These are phyloP conservation scores for Daldinia loculata DNA, from an alignment of 495 filamentous ascomycete species.

Conservation along the genomic window DNA sequence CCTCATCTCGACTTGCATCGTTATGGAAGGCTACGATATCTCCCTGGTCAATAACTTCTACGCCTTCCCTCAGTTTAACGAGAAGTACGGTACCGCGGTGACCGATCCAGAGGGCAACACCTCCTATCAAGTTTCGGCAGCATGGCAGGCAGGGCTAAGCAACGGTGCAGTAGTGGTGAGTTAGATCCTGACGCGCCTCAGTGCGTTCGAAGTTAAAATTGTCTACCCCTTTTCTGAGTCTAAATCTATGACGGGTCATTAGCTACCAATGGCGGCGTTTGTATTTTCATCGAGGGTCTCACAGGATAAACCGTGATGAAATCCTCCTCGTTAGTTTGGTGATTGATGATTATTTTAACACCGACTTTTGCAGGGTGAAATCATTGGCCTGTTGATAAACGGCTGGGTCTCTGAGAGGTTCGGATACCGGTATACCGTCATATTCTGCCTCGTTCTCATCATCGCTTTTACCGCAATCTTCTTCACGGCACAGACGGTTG, in stretches of 20 bases:
- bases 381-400: conserved; percentile 80
- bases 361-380: conserved; percentile 61
- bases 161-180: conserved; percentile 63
- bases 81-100: conserved; percentile 69
- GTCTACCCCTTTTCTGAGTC: background rate
- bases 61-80: conserved; percentile 69
- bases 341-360: conserved; percentile 12
- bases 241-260: background rate
- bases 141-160: conserved; percentile 80
- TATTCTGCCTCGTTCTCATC: conserved; percentile 70
- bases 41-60: conserved; percentile 68
- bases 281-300: conserved; percentile 5
- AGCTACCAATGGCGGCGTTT: background rate
- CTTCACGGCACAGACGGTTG: conserved; percentile 76
- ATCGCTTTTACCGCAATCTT: conserved; percentile 78
- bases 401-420: conserved; percentile 79
- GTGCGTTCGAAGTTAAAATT: conserved; percentile 1
- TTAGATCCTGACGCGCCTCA: conserved; percentile 10
- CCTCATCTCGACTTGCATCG: conserved; percentile 68
- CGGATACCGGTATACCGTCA: conserved; percentile 76
- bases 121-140: conserved; percentile 71
- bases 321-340: background rate
- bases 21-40: conserved; percentile 72
- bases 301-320: background rate
- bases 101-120: conserved; percentile 54